Conservation (phyloP, 2,329 filamentous ascomycete species). For the Colletotrichum eleusines region DNA sequence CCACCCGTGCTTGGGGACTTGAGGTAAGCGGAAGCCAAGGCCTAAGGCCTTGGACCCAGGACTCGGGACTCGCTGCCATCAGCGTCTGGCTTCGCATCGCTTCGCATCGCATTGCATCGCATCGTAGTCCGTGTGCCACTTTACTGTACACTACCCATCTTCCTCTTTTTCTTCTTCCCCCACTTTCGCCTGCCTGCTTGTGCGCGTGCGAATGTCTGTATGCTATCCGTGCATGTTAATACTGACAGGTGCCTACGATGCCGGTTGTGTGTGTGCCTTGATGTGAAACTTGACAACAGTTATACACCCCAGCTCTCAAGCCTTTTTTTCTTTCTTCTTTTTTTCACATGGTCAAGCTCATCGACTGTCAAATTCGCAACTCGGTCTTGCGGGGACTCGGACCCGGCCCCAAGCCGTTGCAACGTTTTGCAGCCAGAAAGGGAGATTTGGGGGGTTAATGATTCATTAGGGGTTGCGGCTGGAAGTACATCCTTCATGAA, state of each 20-base stretch:
- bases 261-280: not conserved
- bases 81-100: not conserved
- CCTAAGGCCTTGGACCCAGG: not conserved
- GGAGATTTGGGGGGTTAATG: not conserved
- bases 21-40: not conserved
- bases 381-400: slow-evolving; percentile 6
- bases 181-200: not conserved
- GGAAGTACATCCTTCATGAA: slow-evolving; percentile 7
- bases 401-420: slow-evolving; percentile 1
- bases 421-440: slow-evolving; percentile 1
- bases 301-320: not conserved
- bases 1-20: too few species aligned
- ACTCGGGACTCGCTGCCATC: not conserved
- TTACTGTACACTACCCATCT: not conserved
- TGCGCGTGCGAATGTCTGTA: not conserved
- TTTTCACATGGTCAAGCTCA: too few species aligned
- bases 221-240: not conserved
- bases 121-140: not conserved
- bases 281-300: slow-evolving; percentile 29
- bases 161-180: not conserved
- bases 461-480: not conserved
- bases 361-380: slow-evolving; percentile 1
- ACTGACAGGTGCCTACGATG: slow-evolving; percentile 5
- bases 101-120: not conserved
- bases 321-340: not conserved